Conservation (phyloP, 371 early-diverging fungal species). For the Phascolomyces articulosus region DNA sequence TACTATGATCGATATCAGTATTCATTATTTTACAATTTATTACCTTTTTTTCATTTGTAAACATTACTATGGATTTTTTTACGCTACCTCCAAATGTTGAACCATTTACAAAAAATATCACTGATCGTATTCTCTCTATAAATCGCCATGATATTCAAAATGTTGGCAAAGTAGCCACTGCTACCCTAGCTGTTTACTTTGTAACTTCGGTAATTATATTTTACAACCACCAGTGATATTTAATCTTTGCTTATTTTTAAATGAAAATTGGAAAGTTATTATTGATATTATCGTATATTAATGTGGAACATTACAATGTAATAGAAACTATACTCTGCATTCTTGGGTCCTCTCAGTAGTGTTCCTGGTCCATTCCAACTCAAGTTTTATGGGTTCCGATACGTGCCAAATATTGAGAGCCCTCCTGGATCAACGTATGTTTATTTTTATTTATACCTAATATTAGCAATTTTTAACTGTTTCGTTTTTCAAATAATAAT, state of each 20-base stretch:
- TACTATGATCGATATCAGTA: too few species aligned
- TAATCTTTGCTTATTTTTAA: too few species aligned
- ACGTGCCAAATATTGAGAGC: conserved; percentile 10
- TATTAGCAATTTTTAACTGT: too few species aligned
- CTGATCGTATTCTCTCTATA: neutral
- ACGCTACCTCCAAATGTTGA: neutral
- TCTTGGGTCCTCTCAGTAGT: conserved; percentile 29
- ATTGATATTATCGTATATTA: too few species aligned
- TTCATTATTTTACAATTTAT: too few species aligned
- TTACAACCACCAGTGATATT: too few species aligned
- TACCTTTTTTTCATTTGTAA: too few species aligned
- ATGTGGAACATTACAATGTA: neutral
- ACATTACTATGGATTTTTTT: too few species aligned
- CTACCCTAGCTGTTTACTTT: neutral
- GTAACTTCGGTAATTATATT: neutral
- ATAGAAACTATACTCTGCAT: conserved; percentile 35
- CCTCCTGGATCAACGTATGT: conserved; percentile 29
- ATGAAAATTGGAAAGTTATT: too few species aligned
- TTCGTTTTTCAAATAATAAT: too few species aligned
- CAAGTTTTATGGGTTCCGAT: conserved; percentile 21
- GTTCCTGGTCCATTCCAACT: conserved; percentile 37
- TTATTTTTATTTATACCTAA: neutral
- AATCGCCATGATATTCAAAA: neutral
- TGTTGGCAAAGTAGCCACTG: neutral
- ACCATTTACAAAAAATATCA: neutral